Percentiles rank a stretch among this genome's conserved stretches.
Conservation (phyloP, 805 yeast genomes). For the Nakazawaea ambrosiae region DNA sequence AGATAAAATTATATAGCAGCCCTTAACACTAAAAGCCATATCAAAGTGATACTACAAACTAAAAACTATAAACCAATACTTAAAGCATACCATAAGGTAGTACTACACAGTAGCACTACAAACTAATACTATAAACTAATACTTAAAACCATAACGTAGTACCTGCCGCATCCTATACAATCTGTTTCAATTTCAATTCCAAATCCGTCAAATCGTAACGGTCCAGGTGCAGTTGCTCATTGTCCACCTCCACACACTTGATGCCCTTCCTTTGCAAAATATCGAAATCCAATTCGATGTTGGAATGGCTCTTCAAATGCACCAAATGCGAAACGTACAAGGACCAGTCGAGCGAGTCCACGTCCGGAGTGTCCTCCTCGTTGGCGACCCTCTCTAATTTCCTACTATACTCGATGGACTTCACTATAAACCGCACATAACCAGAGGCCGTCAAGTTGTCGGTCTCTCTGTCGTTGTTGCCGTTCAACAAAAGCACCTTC, state of each 20-base stretch:
- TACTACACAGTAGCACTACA: too few relatives aligned
- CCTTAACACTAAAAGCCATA: too few relatives aligned
- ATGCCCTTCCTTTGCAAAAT: conserved; percentile 36
- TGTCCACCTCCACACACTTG: conserved; percentile 34
- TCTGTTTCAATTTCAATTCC: conserved; percentile 19
- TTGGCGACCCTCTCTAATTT: conserved; percentile 13
- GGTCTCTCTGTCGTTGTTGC: conserved; percentile 76
- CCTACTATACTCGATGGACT: conserved; percentile 50
- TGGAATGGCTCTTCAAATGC: conserved; percentile 39
- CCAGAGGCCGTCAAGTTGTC: conserved; percentile 54
- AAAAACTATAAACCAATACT: too few relatives aligned
- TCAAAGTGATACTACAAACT: too few relatives aligned
- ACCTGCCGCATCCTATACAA: too few relatives aligned
- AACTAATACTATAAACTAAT: too few relatives aligned
- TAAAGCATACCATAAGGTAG: too few relatives aligned
- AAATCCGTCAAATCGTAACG: conserved; percentile 37
- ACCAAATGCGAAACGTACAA: conserved; percentile 58
- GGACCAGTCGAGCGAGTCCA: conserved; percentile 25
- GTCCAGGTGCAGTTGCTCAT: not conserved
- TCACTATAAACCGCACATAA: conserved; percentile 47
- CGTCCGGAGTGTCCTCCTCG: conserved; percentile 3
- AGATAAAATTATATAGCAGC: too few relatives aligned
- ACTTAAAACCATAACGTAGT: too few relatives aligned
- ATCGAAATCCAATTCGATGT: conserved; percentile 41
- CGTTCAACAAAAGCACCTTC: conserved; percentile 66